Conservation (phyloP, 805 yeast genomes). For the Candida tallmaniae region DNA sequence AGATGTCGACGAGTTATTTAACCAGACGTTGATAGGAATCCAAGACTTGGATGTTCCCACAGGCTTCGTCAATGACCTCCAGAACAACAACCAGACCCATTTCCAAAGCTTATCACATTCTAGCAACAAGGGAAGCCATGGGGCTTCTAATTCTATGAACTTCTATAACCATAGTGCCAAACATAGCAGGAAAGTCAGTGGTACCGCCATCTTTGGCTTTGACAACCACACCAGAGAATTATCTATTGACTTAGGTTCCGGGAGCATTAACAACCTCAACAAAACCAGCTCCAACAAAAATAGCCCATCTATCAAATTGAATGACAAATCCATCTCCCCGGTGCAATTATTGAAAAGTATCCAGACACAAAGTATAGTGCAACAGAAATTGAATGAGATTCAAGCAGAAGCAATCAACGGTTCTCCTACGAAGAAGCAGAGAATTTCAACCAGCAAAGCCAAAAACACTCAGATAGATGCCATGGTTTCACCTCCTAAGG, state of each 20-base stretch:
- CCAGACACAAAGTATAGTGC: conserved; percentile 6
- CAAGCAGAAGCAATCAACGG: conserved; percentile 3
- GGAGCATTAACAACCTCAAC: background rate
- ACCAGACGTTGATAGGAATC: conserved; percentile 50
- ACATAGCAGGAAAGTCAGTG: conserved; percentile 65
- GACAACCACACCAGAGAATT: conserved; percentile 59
- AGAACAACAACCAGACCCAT: conserved; percentile 2
- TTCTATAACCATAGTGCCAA: conserved; percentile 15
- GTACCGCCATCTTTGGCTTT: conserved; percentile 78
- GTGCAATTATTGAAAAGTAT: conserved; percentile 20
- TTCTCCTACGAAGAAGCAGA: no score
- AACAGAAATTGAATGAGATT: conserved; percentile 8
- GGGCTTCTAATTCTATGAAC: conserved; percentile 11
- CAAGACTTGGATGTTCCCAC: conserved; percentile 65
- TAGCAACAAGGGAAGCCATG: background rate
- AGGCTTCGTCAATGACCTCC: conserved; percentile 27
- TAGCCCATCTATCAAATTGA: no score
- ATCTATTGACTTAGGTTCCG: conserved; percentile 45
- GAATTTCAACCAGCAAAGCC: no score
- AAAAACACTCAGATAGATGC: background rate
- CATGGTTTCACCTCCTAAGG: conserved; percentile 10
- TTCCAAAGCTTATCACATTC: background rate
- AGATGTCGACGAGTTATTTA: conserved; percentile 52
- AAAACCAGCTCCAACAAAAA: conserved; percentile 5
- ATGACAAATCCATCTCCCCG: conserved; percentile 30